Conservation (phyloP, 1,284 basidiomycete genomes). For the Rugosomyces carneus region DNA sequence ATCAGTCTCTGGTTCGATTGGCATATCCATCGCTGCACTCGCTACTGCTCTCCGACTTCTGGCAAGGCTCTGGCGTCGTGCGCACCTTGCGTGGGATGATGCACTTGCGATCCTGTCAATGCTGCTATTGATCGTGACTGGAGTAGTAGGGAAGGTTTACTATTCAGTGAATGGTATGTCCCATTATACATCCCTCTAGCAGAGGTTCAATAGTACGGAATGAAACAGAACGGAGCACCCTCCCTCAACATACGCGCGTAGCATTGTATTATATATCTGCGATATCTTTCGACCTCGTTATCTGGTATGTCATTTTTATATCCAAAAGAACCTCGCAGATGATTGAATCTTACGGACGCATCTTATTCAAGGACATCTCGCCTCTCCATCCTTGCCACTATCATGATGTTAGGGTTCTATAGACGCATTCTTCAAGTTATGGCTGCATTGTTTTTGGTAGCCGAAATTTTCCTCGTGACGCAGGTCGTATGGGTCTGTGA, state of each 20-base stretch:
- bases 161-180: conserved; percentile 1
- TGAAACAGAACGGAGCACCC: neutral
- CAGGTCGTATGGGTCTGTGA: conserved; percentile 10
- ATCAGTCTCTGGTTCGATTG: conserved; percentile 2
- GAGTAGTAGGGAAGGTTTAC: neutral
- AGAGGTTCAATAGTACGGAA: neutral
- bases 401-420: conserved; percentile 7
- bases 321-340: too few relatives aligned
- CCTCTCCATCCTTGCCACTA: conserved; percentile 6
- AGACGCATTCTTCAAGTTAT: neutral
- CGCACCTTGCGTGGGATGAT: conserved; percentile 8
- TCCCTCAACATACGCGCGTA: conserved; percentile 6
- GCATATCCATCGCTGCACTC: neutral
- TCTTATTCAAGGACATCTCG: conserved; percentile 10
- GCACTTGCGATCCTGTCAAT: conserved; percentile 2
- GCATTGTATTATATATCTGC: conserved; percentile 6
- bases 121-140: conserved; percentile 2
- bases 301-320: conserved; percentile 2
- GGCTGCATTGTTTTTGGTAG: neutral
- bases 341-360: too few relatives aligned
- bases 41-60: conserved; percentile 1
- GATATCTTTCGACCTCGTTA: conserved; percentile 2
- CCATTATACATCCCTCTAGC: too few relatives aligned
- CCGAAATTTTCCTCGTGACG: conserved; percentile 1
- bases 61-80: conserved; percentile 1